Conservation (phyloP, 495 filamentous ascomycete species). For the Cladorrhinum samala region DNA sequence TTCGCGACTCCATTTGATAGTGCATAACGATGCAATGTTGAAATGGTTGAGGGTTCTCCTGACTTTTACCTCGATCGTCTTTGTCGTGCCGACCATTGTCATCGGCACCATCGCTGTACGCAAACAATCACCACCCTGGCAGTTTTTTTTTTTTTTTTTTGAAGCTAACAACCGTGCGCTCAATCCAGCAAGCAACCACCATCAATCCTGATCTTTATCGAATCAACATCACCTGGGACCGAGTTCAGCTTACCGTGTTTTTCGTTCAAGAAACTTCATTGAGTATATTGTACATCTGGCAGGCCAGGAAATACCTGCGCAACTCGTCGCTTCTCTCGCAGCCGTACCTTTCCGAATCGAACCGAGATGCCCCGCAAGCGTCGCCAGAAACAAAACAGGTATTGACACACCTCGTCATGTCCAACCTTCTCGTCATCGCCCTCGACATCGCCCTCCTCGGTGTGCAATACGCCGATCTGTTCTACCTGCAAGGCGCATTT, state of each 20-base stretch:
- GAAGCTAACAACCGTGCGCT: not conserved
- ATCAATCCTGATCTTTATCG: constrained; percentile 4
- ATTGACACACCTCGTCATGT: constrained; percentile 36
- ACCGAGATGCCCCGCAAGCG: constrained; percentile 17
- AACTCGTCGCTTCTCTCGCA: constrained; percentile 20
- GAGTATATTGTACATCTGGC: constrained; percentile 33
- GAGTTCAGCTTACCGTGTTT: constrained; percentile 34
- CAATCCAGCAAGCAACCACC: constrained; percentile 6
- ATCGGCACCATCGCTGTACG: constrained; percentile 29
- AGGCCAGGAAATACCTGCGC: constrained; percentile 29
- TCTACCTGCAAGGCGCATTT: constrained; percentile 44
- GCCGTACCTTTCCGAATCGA: constrained; percentile 28
- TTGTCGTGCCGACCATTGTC: constrained; percentile 24
- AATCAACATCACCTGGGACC: constrained; percentile 26
- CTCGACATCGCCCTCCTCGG: constrained; percentile 44
- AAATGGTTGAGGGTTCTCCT: constrained; percentile 19
- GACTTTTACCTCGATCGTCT: constrained; percentile 23
- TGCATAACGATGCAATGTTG: constrained; percentile 17
- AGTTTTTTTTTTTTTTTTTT: constrained; percentile 17
- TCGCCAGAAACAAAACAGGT: constrained; percentile 23
- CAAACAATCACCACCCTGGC: not conserved
- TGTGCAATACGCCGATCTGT: constrained; percentile 43
- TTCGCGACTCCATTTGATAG: constrained; percentile 37
- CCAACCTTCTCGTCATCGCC: constrained; percentile 45
- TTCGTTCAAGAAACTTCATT: constrained; percentile 35